phyloP scores from a whole-genome alignment of 257 asterid species.

The Vinca minor region DNA sequence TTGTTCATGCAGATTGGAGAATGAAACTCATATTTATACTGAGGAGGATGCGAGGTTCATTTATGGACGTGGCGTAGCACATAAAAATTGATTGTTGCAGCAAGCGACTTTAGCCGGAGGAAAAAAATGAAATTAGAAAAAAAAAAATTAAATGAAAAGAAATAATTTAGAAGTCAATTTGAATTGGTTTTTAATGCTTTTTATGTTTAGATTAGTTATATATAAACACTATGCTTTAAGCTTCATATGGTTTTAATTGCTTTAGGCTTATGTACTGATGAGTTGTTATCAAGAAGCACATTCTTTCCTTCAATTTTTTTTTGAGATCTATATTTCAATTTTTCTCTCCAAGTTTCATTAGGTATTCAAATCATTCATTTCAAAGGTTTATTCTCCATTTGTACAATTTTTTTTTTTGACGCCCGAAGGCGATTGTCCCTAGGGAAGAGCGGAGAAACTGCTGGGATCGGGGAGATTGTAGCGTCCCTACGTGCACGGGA shows the following conservation, averaged over 20 bases:
- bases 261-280: slow-evolving; percentile 32
- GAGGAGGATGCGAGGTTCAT: slow-evolving; percentile 94
- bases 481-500: too few species aligned
- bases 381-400: too few species aligned
- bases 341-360: neutral
- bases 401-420: too few species aligned
- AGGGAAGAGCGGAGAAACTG: too few species aligned
- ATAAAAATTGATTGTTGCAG: slow-evolving; percentile 33
- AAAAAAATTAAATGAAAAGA: neutral
- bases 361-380: too few species aligned
- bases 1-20: slow-evolving; percentile 49
- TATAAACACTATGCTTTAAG: slow-evolving; percentile 20
- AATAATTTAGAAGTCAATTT: slow-evolving; percentile 25
- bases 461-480: too few species aligned
- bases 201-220: too few species aligned
- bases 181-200: too few species aligned
- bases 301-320: slow-evolving; percentile 24
- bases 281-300: slow-evolving; percentile 21
- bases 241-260: slow-evolving; percentile 24
- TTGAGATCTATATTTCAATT: slow-evolving; percentile 1
- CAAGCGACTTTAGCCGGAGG: slow-evolving; percentile 8
- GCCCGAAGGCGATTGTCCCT: too few species aligned
- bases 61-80: slow-evolving; percentile 82
- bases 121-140: neutral
- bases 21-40: slow-evolving; percentile 84